Base-by-base conservation (phyloP, 305 asterid genomes). In the Fraxinus baroniana region DNA sequence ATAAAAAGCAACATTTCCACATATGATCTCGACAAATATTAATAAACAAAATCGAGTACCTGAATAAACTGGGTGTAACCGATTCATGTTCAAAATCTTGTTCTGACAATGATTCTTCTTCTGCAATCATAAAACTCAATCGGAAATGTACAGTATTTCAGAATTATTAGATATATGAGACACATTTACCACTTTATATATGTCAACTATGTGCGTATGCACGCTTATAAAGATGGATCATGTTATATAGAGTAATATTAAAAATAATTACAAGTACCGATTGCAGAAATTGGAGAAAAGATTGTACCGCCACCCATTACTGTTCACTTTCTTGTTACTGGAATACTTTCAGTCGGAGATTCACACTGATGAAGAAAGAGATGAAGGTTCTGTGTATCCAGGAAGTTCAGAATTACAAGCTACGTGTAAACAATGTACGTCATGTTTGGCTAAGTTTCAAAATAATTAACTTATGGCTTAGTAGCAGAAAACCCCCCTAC, bases 231-330 rank as follows among this genome's bases (percentile, higher is more conserved):
- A 4, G 9, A 28, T 6, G 39, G 15, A 32, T 22, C 15, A 39
- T 24, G 30, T 20, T 22, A 62, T 64, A 2, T 17, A 64, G 72
- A 12, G 55, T 20, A 35, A 75, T 74, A 55, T 28, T 26, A 15
- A 17, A 4, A n/a, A 79, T 35, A 39, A 28, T 13, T 22, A 74
- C 64, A 20, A 75, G 77, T 86, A 92, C 92, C 93, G 32, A 80
- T 35, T 26, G 90, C 74, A 44, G 83, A 70, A 68, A 24, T 12
- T 8, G 76, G 30, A 72, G 83, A 57, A 22, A 30, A 30, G 74
- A 73, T 28, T 2, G 24, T 68, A 81, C 84, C 93, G 66, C 93
- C 95, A 76, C 93, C 97, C 94, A 91, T 91, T 62, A 64, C 64
- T 35, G 44, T 72, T 39, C 74, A 46, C 73, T 74, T 30, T 5